Percentiles rank a stretch among this genome's conserved stretches.
Conservation (phyloP, 1,284 basidiomycete species). For the Xerocomus nothofagi region DNA sequence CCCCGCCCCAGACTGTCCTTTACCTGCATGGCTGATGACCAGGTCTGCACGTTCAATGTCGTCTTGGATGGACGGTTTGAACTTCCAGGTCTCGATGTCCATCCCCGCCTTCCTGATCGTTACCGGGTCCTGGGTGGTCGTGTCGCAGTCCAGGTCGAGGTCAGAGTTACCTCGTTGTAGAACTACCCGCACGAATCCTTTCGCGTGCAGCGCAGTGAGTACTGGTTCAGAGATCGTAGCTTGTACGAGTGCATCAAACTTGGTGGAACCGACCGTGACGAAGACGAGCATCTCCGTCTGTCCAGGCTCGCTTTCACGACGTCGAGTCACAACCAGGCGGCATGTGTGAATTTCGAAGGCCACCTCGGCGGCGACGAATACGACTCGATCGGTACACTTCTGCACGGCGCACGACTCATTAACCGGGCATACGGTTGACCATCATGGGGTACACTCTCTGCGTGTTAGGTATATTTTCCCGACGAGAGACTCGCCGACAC, state of each 20-base stretch:
- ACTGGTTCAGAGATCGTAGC: conserved; percentile 58
- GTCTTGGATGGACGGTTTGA: conserved; percentile 68
- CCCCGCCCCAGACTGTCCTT: conserved; percentile 20
- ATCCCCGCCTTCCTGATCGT: conserved; percentile 43
- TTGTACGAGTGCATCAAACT: conserved; percentile 75
- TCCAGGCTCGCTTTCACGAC: not conserved
- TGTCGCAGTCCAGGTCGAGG: conserved; percentile 20
- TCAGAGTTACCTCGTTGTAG: conserved; percentile 75
- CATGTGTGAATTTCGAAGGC: too few relatives aligned
- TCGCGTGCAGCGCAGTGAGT: conserved; percentile 50
- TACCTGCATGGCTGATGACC: conserved; percentile 93
- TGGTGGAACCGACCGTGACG: conserved; percentile 90
- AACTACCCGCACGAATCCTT: conserved; percentile 59
- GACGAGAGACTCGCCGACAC: not conserved
- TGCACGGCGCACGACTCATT: not conserved
- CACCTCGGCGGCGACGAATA: too few relatives aligned
- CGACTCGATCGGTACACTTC: conserved; percentile 17
- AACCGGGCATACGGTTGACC: conserved; percentile 1
- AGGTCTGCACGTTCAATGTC: conserved; percentile 70
- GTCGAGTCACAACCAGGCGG: not conserved
- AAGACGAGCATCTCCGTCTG: conserved; percentile 58
- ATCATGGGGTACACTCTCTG: conserved; percentile 45
- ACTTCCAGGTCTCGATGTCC: conserved; percentile 65
- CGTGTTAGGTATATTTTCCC: conserved; percentile 34
- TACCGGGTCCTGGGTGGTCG: conserved; percentile 24